Percentiles rank a stretch among this genome's conserved stretches.
These are phyloP conservation scores for Dissophora globulifera DNA, from an alignment of 192 early-diverging fungal species.

Conservation along the genomic window DNA sequence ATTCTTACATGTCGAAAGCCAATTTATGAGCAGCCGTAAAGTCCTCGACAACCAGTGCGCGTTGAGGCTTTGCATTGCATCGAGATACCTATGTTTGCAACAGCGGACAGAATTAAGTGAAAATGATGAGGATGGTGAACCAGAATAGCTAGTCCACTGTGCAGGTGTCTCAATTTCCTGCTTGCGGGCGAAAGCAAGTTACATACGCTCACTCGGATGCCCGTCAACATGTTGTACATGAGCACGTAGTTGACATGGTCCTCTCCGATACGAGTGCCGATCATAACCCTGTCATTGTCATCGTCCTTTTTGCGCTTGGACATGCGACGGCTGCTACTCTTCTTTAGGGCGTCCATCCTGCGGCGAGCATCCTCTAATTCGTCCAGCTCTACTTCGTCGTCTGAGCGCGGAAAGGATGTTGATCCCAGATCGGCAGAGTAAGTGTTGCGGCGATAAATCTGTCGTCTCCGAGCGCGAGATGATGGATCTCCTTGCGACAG, in stretches of 20 bases:
- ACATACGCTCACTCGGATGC: slow-evolving; percentile 92
- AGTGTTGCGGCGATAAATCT: slow-evolving; percentile 58
- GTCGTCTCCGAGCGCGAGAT: slow-evolving; percentile 14
- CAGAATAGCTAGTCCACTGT: too few species aligned
- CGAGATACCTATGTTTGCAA: slow-evolving; percentile 71
- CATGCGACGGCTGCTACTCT: slow-evolving; percentile 53
- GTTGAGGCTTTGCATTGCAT: slow-evolving; percentile 83
- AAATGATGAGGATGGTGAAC: too few species aligned
- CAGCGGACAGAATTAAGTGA: too few species aligned
- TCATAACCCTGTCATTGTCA: slow-evolving; percentile 55
- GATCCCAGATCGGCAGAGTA: slow-evolving; percentile 54
- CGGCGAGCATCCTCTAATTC: slow-evolving; percentile 51
- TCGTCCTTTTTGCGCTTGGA: slow-evolving; percentile 57
- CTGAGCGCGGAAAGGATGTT: slow-evolving; percentile 44
- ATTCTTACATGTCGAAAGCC: slow-evolving; percentile 91
- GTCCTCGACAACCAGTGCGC: slow-evolving; percentile 78
- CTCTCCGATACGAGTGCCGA: slow-evolving; percentile 91
- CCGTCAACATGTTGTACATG: slow-evolving; percentile 99
- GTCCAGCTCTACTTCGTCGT: slow-evolving; percentile 57
- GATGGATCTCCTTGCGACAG: slow-evolving; percentile 7
- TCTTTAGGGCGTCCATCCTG: slow-evolving; percentile 46
- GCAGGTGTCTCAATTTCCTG: too few species aligned
- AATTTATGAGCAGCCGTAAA: slow-evolving; percentile 91
- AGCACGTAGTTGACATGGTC: slow-evolving; percentile 95
- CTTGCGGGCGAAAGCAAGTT: too few species aligned